Evolutionary conservation across 176 grass and related monocot genomes (phyloP), one percentile per base, ranked within the genome.

Genomic region (Luzula sylvatica): DNA sequence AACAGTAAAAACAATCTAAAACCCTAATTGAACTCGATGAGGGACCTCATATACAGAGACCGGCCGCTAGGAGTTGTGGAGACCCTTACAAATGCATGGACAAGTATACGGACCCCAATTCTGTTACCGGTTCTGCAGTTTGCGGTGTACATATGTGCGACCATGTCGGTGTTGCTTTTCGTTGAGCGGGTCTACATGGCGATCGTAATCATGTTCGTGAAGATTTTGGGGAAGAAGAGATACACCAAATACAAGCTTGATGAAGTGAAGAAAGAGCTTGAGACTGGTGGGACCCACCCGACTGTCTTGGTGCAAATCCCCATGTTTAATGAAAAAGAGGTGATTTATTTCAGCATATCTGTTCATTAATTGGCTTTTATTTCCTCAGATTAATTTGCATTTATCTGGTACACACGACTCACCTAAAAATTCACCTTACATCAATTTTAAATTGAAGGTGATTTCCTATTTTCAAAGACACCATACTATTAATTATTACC

Each of bases 311-410:
- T 95, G 29, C 83, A 94, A 60, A 94, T 94, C 38, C 88, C 88
- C 52, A 94, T 94, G 88, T 94, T 80, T 79, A 95, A 87, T 45
- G 88, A 95, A 68, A 78, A 68, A 69, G 79, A 87, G 83, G 88
- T 83, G n/a, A 56, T 40, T 46, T 38, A 15, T 32, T 58, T 25
- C 12, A 32, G 23, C 3, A 23, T 0, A 15, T 45, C 4, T 18
- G 46, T 12, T 58, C 4, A 21, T 43, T 14, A 41, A 56, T 42
- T 11, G 29, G 32, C 26, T 30, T 58, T 35, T 47, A 40, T 45
- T 50, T 39, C 7, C 25, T 63, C 23, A 19, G 11, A 11, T 54
- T 28, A 54, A 43, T 27, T 66, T 35, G 30, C 30, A 35, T 35
- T 35, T 35, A 35, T 35, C 5, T 35, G 30, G 30, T 35, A 9